These are phyloP conservation scores for Exophiala bonariae DNA, from an alignment of 2,329 filamentous ascomycete species.

Conservation along the genomic window DNA sequence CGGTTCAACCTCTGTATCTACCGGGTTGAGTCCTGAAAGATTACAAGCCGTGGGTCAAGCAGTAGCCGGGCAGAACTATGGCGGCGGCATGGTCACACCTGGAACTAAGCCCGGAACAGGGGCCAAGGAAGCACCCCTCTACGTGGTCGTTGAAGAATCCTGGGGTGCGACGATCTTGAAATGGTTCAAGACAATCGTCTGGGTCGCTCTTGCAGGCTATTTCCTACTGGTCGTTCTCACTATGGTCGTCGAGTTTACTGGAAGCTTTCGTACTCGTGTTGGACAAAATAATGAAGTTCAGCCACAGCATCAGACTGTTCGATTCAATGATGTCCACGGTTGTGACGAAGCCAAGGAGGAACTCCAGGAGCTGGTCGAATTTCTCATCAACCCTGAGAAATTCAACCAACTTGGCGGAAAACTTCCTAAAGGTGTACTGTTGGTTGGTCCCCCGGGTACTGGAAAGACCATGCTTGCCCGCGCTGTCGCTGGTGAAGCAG, in stretches of 20 bases:
- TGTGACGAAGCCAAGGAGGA: constrained; percentile 99
- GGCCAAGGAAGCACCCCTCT: constrained; percentile 79
- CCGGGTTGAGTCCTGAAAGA: constrained; percentile 58
- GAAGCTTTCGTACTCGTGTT: constrained; percentile 65
- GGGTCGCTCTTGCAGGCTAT: constrained; percentile 77
- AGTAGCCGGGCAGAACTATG: constrained; percentile 67
- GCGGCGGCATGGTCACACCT: constrained; percentile 53
- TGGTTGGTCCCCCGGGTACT: constrained; percentile 93
- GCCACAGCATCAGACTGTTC: constrained; percentile 85
- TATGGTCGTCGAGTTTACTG: constrained; percentile 78
- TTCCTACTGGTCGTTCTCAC: constrained; percentile 76
- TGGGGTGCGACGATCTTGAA: constrained; percentile 77
- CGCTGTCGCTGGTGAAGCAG: constrained; percentile 93
- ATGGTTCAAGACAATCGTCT: constrained; percentile 83
- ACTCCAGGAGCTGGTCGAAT: constrained; percentile 94
- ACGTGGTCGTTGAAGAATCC: constrained; percentile 94
- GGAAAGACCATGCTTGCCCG: constrained; percentile 95
- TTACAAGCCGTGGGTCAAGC: constrained; percentile 80
- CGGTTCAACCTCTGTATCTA: constrained; percentile 2
- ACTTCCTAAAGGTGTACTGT: constrained; percentile 91
- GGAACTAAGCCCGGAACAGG: constrained; percentile 61
- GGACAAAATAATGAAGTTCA: constrained; percentile 79
- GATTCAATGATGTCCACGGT: constrained; percentile 91
- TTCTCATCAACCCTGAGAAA: constrained; percentile 86
- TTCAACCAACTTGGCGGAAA: constrained; percentile 95